Evolutionary conservation across 2,329 filamentous ascomycete genomes (phyloP).

Genomic region (Calonectria pteridis): DNA sequence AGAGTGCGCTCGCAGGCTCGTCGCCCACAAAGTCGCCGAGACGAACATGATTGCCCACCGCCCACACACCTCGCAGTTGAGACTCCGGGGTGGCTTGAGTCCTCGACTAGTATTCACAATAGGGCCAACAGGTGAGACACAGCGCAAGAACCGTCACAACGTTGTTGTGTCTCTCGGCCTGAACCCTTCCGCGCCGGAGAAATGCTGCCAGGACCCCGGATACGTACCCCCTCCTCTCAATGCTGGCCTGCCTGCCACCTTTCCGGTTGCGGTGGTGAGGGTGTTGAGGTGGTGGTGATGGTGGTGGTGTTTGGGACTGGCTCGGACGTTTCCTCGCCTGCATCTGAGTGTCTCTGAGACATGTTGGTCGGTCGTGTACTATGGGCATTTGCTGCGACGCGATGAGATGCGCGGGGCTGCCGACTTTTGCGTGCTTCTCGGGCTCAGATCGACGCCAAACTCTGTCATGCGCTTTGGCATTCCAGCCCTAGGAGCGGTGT

Average conservation of each 20-base stretch:
- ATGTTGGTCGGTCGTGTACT: neutral
- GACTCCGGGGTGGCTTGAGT: constrained; percentile 11
- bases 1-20: neutral
- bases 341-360: constrained; percentile 2
- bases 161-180: constrained; percentile 9
- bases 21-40: neutral
- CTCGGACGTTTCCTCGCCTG: constrained; percentile 13
- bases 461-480: constrained; percentile 13
- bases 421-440: neutral
- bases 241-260: neutral
- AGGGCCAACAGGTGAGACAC: constrained; percentile 2
- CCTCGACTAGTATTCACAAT: neutral
- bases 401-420: neutral
- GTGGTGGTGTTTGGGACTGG: constrained; percentile 1
- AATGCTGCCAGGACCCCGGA: neutral
- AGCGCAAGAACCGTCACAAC: constrained; percentile 4
- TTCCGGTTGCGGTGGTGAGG: neutral
- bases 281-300: neutral
- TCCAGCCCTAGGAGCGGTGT: constrained; percentile 10
- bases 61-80: neutral
- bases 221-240: neutral
- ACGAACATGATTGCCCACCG: neutral
- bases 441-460: constrained; percentile 10
- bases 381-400: neutral
- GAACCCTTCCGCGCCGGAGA: constrained; percentile 12